phyloP scores from a whole-genome alignment of 495 filamentous ascomycete species.

The Tuber umbilicatum region DNA sequence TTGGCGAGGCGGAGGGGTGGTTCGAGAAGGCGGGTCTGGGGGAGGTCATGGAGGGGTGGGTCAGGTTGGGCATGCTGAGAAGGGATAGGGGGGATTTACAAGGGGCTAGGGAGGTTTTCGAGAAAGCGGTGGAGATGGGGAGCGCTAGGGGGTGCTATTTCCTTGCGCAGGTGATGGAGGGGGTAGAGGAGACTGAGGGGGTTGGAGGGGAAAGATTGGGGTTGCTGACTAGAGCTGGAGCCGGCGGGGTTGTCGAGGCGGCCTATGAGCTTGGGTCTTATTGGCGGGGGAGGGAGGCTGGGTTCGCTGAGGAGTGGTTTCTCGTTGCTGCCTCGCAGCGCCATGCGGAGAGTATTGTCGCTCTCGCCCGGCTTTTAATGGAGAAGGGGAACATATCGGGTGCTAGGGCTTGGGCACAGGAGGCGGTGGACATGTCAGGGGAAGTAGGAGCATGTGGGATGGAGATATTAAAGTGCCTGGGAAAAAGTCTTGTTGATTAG shows the following conservation, averaged over 20 bases:
- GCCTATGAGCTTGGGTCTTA: constrained; percentile 18
- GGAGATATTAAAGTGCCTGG: constrained; percentile 17
- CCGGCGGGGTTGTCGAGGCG: constrained; percentile 20
- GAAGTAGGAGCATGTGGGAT: constrained; percentile 15
- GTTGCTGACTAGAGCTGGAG: constrained; percentile 8
- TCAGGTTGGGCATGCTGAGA: constrained; percentile 21
- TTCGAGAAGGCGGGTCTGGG: constrained; percentile 58
- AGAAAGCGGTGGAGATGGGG: constrained; percentile 44
- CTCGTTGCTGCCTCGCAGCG: constrained; percentile 30
- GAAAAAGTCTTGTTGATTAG: too few species aligned
- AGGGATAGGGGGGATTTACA: constrained; percentile 42
- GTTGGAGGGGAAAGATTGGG: constrained; percentile 7
- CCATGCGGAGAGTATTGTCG: constrained; percentile 20
- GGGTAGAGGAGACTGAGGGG: not conserved
- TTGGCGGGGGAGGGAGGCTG: constrained; percentile 9
- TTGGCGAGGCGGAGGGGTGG: constrained; percentile 62
- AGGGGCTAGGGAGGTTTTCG: constrained; percentile 49
- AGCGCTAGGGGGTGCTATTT: not conserved
- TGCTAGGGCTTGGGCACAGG: constrained; percentile 20
- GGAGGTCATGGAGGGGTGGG: constrained; percentile 49
- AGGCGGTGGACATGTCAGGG: constrained; percentile 14
- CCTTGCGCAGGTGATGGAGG: not conserved
- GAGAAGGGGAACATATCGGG: constrained; percentile 3
- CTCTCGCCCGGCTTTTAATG: constrained; percentile 19
- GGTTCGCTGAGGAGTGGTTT: constrained; percentile 30